Conservation (phyloP, 1,284 basidiomycete species). For the Ganoderma sinense region DNA sequence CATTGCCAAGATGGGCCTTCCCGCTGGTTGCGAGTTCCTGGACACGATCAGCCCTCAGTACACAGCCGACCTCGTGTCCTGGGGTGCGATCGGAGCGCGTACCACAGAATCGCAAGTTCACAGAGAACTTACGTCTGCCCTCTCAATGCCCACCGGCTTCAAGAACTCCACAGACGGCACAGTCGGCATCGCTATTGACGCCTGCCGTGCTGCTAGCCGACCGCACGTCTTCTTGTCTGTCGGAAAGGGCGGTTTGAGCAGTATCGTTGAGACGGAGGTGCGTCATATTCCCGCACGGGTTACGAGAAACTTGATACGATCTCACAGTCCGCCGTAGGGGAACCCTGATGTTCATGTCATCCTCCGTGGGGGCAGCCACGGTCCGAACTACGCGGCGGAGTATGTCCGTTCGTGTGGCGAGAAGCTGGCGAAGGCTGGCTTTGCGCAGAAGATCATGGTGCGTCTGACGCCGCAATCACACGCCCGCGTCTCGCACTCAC, state of each 20-base stretch:
- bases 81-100: conserved; percentile 97
- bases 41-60: conserved; percentile 93
- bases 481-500: conserved; percentile 8
- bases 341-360: conserved; percentile 94
- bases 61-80: conserved; percentile 94
- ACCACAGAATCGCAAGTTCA: conserved; percentile 98
- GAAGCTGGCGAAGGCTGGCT: conserved; percentile 84
- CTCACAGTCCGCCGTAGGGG: conserved; percentile 53
- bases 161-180: conserved; percentile 82
- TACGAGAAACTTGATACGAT: conserved; percentile 9
- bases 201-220: conserved; percentile 86
- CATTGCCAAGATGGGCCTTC: conserved; percentile 85
- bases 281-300: conserved; percentile 25
- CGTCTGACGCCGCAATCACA: conserved; percentile 30
- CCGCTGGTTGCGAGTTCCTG: conserved; percentile 89
- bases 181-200: conserved; percentile 88
- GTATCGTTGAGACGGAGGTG: conserved; percentile 90
- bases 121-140: conserved; percentile 83
- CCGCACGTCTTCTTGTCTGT: conserved; percentile 95
- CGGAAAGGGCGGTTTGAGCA: conserved; percentile 91
- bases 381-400: conserved; percentile 86
- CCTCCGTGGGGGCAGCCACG: conserved; percentile 85
- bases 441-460: conserved; percentile 87
- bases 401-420: conserved; percentile 80
- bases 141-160: conserved; percentile 91